phyloP scores from a whole-genome alignment of 192 early-diverging fungal species.

The Dimargaris cristalligena region DNA sequence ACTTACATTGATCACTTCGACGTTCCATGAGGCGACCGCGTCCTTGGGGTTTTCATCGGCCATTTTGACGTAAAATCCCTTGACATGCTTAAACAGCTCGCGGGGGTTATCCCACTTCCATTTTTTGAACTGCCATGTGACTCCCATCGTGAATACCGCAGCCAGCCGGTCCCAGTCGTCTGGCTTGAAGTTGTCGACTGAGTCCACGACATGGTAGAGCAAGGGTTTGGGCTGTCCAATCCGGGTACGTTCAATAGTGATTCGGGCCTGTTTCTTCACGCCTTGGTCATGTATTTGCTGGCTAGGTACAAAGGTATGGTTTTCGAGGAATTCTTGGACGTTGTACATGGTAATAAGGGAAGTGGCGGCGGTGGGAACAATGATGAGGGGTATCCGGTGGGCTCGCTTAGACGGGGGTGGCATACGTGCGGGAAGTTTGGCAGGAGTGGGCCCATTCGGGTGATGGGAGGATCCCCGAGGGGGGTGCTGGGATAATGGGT shows the following conservation, averaged over 20 bases:
- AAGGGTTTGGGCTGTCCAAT: conserved; percentile 24
- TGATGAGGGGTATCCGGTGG: conserved; percentile 52
- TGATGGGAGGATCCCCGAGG: too few relatives aligned
- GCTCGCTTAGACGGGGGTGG: conserved; percentile 8
- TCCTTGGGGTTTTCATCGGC: conserved; percentile 26
- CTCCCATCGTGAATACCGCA: conserved; percentile 80
- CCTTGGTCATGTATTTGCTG: conserved; percentile 42
- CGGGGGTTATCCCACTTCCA: conserved; percentile 78
- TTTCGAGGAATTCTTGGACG: conserved; percentile 64
- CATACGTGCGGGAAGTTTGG: not conserved
- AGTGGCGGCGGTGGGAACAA: conserved; percentile 75
- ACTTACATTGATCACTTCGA: conserved; percentile 33
- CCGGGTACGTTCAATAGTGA: conserved; percentile 37
- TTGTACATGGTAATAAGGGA: conserved; percentile 79
- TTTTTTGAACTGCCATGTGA: conserved; percentile 85
- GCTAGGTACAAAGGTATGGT: conserved; percentile 51
- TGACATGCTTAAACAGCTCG: conserved; percentile 61
- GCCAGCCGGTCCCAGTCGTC: conserved; percentile 81
- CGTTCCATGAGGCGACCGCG: conserved; percentile 29
- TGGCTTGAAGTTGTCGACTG: conserved; percentile 44
- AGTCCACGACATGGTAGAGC: conserved; percentile 69
- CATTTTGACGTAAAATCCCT: conserved; percentile 46
- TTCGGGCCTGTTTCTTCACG: conserved; percentile 41
- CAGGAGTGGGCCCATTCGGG: not conserved
- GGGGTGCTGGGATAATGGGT: too few relatives aligned